These are phyloP conservation scores for Drechmeria coniospora DNA, from an alignment of 2,329 filamentous ascomycete genomes.

Conservation along the genomic window DNA sequence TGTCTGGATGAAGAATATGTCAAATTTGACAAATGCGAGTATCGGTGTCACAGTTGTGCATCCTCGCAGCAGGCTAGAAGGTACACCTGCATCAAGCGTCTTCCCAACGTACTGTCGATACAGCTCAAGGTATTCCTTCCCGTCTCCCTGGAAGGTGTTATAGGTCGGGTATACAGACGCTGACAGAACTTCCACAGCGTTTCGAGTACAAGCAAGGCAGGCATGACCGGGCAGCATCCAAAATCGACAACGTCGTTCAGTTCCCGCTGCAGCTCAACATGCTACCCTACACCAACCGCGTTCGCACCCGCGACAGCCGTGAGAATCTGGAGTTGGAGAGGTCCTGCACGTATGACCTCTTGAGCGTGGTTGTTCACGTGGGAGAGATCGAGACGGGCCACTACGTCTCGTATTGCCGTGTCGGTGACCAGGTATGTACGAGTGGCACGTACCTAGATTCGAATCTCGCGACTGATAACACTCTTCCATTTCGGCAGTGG, in stretches of 20 bases:
- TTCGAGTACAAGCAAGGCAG: slow-evolving; percentile 59
- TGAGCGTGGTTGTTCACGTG: slow-evolving; percentile 83
- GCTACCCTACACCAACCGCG: slow-evolving; percentile 69
- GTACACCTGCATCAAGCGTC: slow-evolving; percentile 65
- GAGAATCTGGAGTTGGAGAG: slow-evolving; percentile 43
- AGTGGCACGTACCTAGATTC: too few relatives aligned
- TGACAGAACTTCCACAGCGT: slow-evolving; percentile 23
- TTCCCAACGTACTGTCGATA: slow-evolving; percentile 81
- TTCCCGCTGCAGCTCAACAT: slow-evolving; percentile 84
- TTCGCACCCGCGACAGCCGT: slow-evolving; percentile 31
- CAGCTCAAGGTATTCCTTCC: slow-evolving; percentile 61
- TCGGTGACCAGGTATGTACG: slow-evolving; percentile 48
- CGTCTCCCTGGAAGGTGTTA: neutral
- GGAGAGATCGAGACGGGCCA: slow-evolving; percentile 88
- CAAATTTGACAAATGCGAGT: slow-evolving; percentile 73
- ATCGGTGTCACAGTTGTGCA: slow-evolving; percentile 70
- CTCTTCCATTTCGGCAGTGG: slow-evolving; percentile 44
- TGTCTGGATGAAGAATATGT: slow-evolving; percentile 82
- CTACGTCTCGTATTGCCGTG: slow-evolving; percentile 77
- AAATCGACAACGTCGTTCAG: slow-evolving; percentile 73
- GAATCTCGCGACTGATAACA: slow-evolving; percentile 5
- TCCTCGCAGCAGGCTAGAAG: slow-evolving; percentile 67
- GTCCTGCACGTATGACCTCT: slow-evolving; percentile 69
- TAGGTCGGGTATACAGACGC: neutral
- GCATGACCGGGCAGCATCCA: slow-evolving; percentile 57